Evolutionary conservation across 106 monocot species (phyloP).

Genomic region (Dioscorea zingiberensis): DNA sequence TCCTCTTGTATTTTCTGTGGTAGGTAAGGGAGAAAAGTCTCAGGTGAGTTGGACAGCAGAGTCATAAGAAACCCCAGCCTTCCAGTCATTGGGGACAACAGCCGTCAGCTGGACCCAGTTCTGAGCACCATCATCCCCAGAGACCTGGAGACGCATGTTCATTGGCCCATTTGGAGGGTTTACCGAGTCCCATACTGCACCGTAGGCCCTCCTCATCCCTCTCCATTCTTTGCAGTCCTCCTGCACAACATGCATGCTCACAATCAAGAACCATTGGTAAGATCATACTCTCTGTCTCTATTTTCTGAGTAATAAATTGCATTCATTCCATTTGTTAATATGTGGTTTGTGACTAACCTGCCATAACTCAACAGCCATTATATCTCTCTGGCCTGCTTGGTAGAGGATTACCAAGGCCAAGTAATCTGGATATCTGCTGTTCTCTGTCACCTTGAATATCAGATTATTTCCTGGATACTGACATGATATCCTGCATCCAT

Average conservation of each 20-base stretch:
- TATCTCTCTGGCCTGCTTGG: constrained; percentile 28
- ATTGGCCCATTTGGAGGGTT: constrained; percentile 22
- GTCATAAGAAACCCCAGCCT: constrained; percentile 17
- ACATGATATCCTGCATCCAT: constrained; percentile 28
- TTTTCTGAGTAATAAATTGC: background rate
- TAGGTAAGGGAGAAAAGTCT: background rate
- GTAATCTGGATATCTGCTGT: constrained; percentile 28
- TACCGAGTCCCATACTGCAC: constrained; percentile 28
- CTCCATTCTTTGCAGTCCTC: constrained; percentile 17
- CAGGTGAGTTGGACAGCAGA: background rate
- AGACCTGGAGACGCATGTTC: constrained; percentile 8
- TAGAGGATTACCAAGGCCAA: constrained; percentile 21
- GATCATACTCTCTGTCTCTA: background rate
- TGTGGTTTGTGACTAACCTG: background rate
- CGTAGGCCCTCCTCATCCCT: constrained; percentile 27
- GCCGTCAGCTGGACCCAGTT: constrained; percentile 9
- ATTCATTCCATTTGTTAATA: too few relatives aligned
- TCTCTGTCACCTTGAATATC: constrained; percentile 23
- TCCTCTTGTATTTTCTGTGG: too few relatives aligned
- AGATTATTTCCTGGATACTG: constrained; percentile 29
- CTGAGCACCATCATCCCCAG: constrained; percentile 3
- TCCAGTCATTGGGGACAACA: constrained; percentile 18
- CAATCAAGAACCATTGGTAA: too few relatives aligned
- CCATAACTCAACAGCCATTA: constrained; percentile 10
- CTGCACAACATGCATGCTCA: constrained; percentile 1